Conservation (phyloP, 805 yeast species). For the Zygotorulaspora florentina region DNA sequence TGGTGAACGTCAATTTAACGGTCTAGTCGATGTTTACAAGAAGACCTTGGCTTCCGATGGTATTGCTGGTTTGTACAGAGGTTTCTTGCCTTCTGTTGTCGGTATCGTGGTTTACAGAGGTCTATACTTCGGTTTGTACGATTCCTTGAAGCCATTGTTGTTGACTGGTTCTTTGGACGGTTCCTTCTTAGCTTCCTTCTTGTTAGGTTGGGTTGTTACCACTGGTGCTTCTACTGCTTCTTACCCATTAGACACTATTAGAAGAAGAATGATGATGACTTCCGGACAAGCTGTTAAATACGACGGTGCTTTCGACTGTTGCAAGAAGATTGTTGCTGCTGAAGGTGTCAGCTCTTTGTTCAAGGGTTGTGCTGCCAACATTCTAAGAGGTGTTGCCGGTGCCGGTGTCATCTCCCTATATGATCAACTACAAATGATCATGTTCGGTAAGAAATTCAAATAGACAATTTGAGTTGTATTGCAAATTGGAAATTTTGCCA, state of each 20-base stretch:
- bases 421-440: slow-evolving; percentile 92
- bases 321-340: slow-evolving; percentile 87
- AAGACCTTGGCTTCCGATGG: slow-evolving; percentile 95
- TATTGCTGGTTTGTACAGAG: slow-evolving; percentile 98
- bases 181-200: slow-evolving; percentile 91
- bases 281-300: slow-evolving; percentile 98
- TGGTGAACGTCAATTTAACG: slow-evolving; percentile 96
- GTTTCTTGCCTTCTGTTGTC: slow-evolving; percentile 96
- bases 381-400: slow-evolving; percentile 99
- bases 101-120: slow-evolving; percentile 99
- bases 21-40: slow-evolving; percentile 93
- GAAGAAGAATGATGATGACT: slow-evolving; percentile 99
- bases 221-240: slow-evolving; percentile 98
- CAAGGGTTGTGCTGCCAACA: slow-evolving; percentile 99
- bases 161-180: slow-evolving; percentile 93
- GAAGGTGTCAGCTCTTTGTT: slow-evolving; percentile 91
- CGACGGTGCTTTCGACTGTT: slow-evolving; percentile 91
- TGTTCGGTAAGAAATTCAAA: slow-evolving; percentile 94
- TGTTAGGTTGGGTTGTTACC: slow-evolving; percentile 96
- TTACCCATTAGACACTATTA: slow-evolving; percentile 97
- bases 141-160: slow-evolving; percentile 92
- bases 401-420: slow-evolving; percentile 98
- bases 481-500: not conserved
- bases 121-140: slow-evolving; percentile 96
- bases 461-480: slow-evolving; percentile 27